Evolutionary conservation across 2,329 filamentous ascomycete species (phyloP).

Genomic region (Ophiostoma ips): DNA sequence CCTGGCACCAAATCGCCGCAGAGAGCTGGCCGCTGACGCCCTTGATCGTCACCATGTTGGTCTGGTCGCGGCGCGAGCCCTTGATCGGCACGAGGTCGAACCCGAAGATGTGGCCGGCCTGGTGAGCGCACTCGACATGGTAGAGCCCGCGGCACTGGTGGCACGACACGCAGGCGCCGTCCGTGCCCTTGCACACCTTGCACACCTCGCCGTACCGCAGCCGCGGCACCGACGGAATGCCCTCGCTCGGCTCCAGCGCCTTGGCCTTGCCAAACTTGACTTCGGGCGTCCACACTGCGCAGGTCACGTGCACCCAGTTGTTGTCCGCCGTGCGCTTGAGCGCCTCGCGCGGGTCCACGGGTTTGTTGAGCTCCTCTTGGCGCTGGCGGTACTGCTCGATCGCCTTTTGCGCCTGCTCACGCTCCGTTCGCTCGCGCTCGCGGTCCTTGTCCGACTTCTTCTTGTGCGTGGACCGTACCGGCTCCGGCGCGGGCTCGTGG

Average conservation of each 20-base stretch:
- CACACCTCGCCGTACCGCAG: constrained; percentile 59
- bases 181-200: constrained; percentile 63
- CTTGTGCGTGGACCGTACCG: constrained; percentile 67
- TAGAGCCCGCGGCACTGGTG: constrained; percentile 57
- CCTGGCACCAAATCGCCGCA: constrained; percentile 84
- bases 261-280: constrained; percentile 82
- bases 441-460: constrained; percentile 80
- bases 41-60: constrained; percentile 66
- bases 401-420: constrained; percentile 65
- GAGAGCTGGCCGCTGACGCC: constrained; percentile 70
- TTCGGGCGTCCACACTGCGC: constrained; percentile 82
- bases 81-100: constrained; percentile 89
- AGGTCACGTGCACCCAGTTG: constrained; percentile 95
- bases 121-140: constrained; percentile 83
- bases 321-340: constrained; percentile 90
- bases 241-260: constrained; percentile 74
- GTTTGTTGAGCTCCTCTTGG: constrained; percentile 74
- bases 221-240: constrained; percentile 68
- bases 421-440: constrained; percentile 75
- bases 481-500: constrained; percentile 63
- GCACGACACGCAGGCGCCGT: constrained; percentile 71
- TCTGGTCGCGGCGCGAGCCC: constrained; percentile 68
- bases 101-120: constrained; percentile 68
- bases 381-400: constrained; percentile 70
- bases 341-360: constrained; percentile 72